Percentiles rank a stretch among this genome's conserved stretches.
phyloP scores from a whole-genome alignment of 164 flowering plant genomes.

The Nymphaea thermarum region DNA sequence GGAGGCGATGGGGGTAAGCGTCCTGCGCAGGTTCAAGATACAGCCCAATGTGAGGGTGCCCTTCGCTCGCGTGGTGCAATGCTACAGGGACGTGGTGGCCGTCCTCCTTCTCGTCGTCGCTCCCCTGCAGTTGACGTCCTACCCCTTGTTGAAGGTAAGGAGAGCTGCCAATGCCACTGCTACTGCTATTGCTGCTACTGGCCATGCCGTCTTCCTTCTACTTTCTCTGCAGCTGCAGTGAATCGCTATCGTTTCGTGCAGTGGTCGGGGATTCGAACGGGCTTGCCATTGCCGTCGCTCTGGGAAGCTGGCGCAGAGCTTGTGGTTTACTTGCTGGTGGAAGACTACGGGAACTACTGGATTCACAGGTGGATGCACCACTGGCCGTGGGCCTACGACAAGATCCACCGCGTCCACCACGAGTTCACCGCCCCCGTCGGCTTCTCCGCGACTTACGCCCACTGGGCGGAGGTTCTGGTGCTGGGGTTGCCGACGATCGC shows the following conservation, averaged over 20 bases:
- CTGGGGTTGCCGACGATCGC: constrained; percentile 79
- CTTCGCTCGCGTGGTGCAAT: constrained; percentile 23
- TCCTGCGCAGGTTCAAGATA: constrained; percentile 44
- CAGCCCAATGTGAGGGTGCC: constrained; percentile 63
- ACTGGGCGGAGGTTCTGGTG: constrained; percentile 83
- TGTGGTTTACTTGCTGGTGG: constrained; percentile 59
- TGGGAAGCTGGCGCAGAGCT: constrained; percentile 62
- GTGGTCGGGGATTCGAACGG: constrained; percentile 60
- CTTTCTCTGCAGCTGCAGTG: constrained; percentile 1
- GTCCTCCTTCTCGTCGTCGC: constrained; percentile 58
- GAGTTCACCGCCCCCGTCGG: constrained; percentile 82
- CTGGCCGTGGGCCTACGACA: constrained; percentile 77
- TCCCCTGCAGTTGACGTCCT: constrained; percentile 78
- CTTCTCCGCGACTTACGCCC: constrained; percentile 84
- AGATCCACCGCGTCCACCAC: constrained; percentile 77
- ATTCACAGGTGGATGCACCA: constrained; percentile 58
- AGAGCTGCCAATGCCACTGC: too few species aligned
- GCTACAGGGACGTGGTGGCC: constrained; percentile 63
- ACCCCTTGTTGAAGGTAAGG: constrained; percentile 29
- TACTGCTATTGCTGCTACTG: not conserved
- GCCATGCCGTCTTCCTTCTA: not conserved
- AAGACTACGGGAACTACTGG: constrained; percentile 85
- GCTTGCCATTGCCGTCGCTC: constrained; percentile 73
- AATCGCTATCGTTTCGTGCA: constrained; percentile 15
- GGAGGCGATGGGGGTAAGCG: constrained; percentile 24